Evolutionary conservation across 1,284 basidiomycete genomes (phyloP), one percentile per base, ranked within the genome.

Genomic region (Microbotryum intermedium): DNA sequence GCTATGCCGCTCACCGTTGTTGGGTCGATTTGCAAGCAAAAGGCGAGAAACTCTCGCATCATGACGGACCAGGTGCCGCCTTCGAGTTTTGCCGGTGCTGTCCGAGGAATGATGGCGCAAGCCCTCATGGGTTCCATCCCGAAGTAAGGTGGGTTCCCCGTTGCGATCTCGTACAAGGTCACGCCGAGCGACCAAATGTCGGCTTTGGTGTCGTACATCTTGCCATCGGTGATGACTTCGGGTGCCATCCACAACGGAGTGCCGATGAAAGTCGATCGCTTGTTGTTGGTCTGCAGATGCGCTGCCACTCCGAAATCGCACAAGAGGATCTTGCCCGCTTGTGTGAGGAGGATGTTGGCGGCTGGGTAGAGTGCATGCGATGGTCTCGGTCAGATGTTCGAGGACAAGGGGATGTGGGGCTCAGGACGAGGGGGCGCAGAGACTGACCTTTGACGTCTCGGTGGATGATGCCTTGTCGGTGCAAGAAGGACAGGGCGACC

Each of bases 181-280:
- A 97, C 93, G 7, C 93, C 93, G 59, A 97, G 76, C 70, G 89
- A 92, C 93, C 93, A 97, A 53, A 97, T 90, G 72, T 97, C 94
- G 6, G 93, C 94, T 72, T 91, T 90, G 34, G 87, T 86, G 71
- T 97, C 93, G 74, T 98, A 98, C 49, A 86, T 80, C 39, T 88
- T 84, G 4, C 87, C 84, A 45, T 86, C 84, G 63, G 90, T 87
- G 20, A 94, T 88, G 6, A 97, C 91, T 75, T 97, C 94, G 0
- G 93, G 93, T 0, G 93, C 93, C 94, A 97, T 97, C 93, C 93
- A 97, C 73, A 94, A 90, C 0, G 92, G 93, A 0, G 94, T 97
- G 1, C 94, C 94, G 62, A 93, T 90, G 67, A 97, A 84, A 0
- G 93, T 97, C 52, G 90, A 91, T 25, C 93, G 83, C 74, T 97